Evolutionary conservation across 306 rosid genomes (phyloP), one percentile per base, ranked within the genome.

Genomic region (Hylodesmum podocarpum): DNA sequence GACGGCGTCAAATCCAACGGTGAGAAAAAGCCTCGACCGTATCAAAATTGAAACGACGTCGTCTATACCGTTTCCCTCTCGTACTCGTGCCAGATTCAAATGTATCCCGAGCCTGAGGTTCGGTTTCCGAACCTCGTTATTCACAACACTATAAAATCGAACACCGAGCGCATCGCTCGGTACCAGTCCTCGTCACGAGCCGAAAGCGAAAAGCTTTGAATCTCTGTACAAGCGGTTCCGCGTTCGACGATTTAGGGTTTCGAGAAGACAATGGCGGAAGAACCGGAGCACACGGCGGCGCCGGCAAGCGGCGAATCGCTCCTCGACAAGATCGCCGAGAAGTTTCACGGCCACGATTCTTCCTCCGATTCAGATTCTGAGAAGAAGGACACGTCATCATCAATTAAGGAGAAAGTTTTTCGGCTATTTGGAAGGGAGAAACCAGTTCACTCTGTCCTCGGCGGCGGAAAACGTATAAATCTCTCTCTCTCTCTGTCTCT

Each of bases 391-490:
- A 84, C n/a, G 83, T 54, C 85, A 5, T 80, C 85, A 0, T 39
- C 91, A 0, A 34, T 72, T 5, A 87, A 89, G 90, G 72, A 82
- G 16, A 87, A 92, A 82, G 76, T 88, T 19, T 90, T 43, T 84
- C 90, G 97, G 21, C 85, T 95, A 29, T 92, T 95, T 54, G 97
- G 97, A 3, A 73, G 97, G 57, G 97, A 92, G 78, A 87, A 25
- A 49, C 97, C 97, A 0, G 90, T 90, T 33, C 97, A 92, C 72
- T 80, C 88, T 33, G 86, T 92, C 64, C 71, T 95, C 22, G 97
- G 97, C 57, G 99, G 97, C 3, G 99, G 98, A 84, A 93, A 91
- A 79, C 78, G 98, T 93, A 91, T 21, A 85, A 15, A 49, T 64
- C 27, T 18, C 31, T 79, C 28, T 65, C 19, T 29, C 51, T 65